Base-by-base conservation (phyloP, 371 early-diverging fungal species). In the Mucor sp. region DNA sequence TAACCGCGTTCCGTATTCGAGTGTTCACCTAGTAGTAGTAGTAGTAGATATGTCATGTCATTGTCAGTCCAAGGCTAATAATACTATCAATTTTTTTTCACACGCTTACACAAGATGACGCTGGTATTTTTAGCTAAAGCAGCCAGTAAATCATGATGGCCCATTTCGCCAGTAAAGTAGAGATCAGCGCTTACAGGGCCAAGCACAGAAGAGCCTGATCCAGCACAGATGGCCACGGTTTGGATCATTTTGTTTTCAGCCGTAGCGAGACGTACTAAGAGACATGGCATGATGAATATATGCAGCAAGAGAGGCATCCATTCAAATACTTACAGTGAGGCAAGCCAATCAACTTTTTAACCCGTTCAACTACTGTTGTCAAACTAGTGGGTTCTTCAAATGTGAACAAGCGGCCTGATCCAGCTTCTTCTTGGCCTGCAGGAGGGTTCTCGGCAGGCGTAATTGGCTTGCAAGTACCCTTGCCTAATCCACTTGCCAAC, bases 1-100 rank as follows among this genome's bases (percentile, higher is more conserved):
- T 91, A 99, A 3, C 99, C 97, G 60, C 99, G 89, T 78, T 99
- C 99, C 0, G 94, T 93, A 69, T 95, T 94, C 12, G 93, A 79
- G 71, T 98, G 97, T 77, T 97, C 97, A 60, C 85, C 90, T 87
- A n/a, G n/a, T n/a, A n/a, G n/a, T n/a, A n/a, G n/a, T n/a, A n/a
- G n/a, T n/a, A n/a, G n/a, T n/a, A n/a, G n/a, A n/a, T n/a, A n/a
- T n/a, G n/a, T n/a, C n/a, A 21, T 27, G 55, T 53, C 21, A 53
- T 47, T 44, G 9, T 21, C 9, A 19, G n/a, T 47, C 11, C 3
- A 33, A 9, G 33, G 33, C 6, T 3, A 33, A n/a, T n/a, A 23
- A 50, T 5, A 6, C 30, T 30, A 30, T 23, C 14, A 0, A 4
- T 9, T 6, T 25, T 12, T 55, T 30, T 48, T 27, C 15, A 19